A percentile compares a stretch with the other conserved stretches of the same genome.
Evolutionary conservation across 257 asterid genomes (phyloP).

Genomic region (Handroanthus guayacan): DNA sequence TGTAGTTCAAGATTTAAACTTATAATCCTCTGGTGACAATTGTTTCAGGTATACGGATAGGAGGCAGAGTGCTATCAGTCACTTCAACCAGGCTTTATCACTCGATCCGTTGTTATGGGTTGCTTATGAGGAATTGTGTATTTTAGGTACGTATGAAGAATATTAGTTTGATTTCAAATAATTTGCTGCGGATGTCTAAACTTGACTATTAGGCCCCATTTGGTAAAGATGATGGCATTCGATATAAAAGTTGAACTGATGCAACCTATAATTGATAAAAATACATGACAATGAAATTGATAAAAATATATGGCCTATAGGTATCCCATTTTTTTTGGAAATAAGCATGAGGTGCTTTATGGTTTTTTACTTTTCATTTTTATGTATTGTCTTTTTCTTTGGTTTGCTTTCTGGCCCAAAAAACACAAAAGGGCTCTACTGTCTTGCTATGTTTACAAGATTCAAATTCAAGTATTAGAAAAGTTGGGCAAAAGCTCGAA

Average conservation of each 20-base stretch:
- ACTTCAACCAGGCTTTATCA: slow-evolving; percentile 90
- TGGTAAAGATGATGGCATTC: slow-evolving; percentile 33
- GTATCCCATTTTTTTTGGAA: too few relatives aligned
- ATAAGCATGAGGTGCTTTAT: too few relatives aligned
- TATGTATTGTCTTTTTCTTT: too few relatives aligned
- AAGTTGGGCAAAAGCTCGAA: too few relatives aligned
- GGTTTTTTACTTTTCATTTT: slow-evolving; percentile 9
- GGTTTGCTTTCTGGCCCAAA: too few relatives aligned
- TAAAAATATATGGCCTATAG: too few relatives aligned
- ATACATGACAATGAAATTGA: too few relatives aligned
- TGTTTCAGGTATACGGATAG: slow-evolving; percentile 91
- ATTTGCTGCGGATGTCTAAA: slow-evolving; percentile 11
- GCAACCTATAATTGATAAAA: too few relatives aligned
- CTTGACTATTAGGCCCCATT: neutral
- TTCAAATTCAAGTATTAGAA: too few relatives aligned
- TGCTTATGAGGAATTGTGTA: slow-evolving; percentile 95
- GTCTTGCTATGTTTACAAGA: too few relatives aligned
- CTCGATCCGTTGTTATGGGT: slow-evolving; percentile 94
- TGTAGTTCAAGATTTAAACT: slow-evolving; percentile 10
- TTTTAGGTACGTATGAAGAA: slow-evolving; percentile 67
- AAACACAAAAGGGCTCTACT: too few relatives aligned
- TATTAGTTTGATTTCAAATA: slow-evolving; percentile 3
- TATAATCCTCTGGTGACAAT: slow-evolving; percentile 27
- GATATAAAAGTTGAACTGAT: too few relatives aligned
- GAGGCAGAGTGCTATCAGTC: slow-evolving; percentile 81